Percentiles rank a stretch among this genome's conserved stretches.
phyloP scores from a whole-genome alignment of 306 rosid genomes.

The Potentilla sterilis region DNA sequence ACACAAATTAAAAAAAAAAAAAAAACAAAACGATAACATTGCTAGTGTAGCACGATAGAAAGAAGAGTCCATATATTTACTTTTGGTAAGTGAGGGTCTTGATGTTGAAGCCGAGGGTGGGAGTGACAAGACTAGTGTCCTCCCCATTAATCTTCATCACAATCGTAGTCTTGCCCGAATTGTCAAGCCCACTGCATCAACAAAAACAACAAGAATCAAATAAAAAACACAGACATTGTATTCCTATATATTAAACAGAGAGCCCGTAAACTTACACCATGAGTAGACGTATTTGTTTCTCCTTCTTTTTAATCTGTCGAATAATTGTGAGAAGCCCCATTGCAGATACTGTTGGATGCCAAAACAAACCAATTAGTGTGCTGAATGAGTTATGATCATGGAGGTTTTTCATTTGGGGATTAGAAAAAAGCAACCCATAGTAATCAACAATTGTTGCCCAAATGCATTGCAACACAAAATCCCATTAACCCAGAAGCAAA shows the following conservation, averaged over 20 bases:
- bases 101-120: conserved; percentile 96
- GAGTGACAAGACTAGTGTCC: conserved; percentile 91
- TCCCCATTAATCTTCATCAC: conserved; percentile 90
- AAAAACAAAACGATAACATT: too few relatives aligned
- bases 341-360: neutral
- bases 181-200: conserved; percentile 72
- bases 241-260: too few relatives aligned
- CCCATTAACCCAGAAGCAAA: too few relatives aligned
- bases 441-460: too few relatives aligned
- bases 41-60: too few relatives aligned
- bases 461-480: too few relatives aligned
- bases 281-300: conserved; percentile 88
- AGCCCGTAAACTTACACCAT: conserved; percentile 62
- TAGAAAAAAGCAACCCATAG: too few relatives aligned
- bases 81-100: conserved; percentile 81
- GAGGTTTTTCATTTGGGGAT: too few relatives aligned
- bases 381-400: too few relatives aligned
- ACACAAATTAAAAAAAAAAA: neutral
- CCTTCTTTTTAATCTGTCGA: conserved; percentile 78
- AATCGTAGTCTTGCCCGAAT: conserved; percentile 92
- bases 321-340: conserved; percentile 91
- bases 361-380: too few relatives aligned
- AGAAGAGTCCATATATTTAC: conserved; percentile 21
- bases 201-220: neutral
- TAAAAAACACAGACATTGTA: too few relatives aligned